Conservation (phyloP, 306 rosid genomes). For the Medicago arabica region DNA sequence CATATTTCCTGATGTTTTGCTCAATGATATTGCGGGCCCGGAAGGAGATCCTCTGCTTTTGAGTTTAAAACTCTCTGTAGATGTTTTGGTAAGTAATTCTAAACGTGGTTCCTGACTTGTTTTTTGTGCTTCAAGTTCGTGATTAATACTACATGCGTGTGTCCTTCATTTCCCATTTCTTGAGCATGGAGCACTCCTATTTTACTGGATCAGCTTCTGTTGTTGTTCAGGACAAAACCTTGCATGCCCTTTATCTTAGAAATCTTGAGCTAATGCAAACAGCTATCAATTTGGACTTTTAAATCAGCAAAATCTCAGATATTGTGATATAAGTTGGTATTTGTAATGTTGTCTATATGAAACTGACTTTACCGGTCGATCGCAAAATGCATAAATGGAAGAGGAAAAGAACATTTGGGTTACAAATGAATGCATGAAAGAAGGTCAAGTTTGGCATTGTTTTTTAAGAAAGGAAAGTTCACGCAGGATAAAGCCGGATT, state of each 20-base stretch:
- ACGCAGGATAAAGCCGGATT: slow-evolving; percentile 4
- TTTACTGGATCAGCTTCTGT: slow-evolving; percentile 29
- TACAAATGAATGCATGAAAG: slow-evolving; percentile 17
- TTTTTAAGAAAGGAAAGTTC: slow-evolving; percentile 33
- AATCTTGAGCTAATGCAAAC: slow-evolving; percentile 1
- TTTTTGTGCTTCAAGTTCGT: slow-evolving; percentile 12
- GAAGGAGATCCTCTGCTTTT: slow-evolving; percentile 92
- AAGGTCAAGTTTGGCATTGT: slow-evolving; percentile 26
- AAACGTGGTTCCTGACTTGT: slow-evolving; percentile 29
- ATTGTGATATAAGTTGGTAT: slow-evolving; percentile 15
- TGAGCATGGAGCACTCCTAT: slow-evolving; percentile 24
- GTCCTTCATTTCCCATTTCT: slow-evolving; percentile 23
- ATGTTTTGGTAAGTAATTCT: slow-evolving; percentile 84
- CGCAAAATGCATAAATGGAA: slow-evolving; percentile 10
- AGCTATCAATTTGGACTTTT: slow-evolving; percentile 21
- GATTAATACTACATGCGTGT: slow-evolving; percentile 9
- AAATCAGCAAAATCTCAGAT: slow-evolving; percentile 20
- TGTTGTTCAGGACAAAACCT: slow-evolving; percentile 33
- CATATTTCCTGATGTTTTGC: slow-evolving; percentile 85
- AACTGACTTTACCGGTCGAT: slow-evolving; percentile 18
- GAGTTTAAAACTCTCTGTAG: slow-evolving; percentile 93
- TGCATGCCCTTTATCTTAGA: slow-evolving; percentile 28
- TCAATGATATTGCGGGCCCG: slow-evolving; percentile 89
- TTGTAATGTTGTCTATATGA: slow-evolving; percentile 27
- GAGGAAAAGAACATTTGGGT: slow-evolving; percentile 22